phyloP scores from a whole-genome alignment of 805 yeast genomes.

The Suhomyces canberraensis region DNA sequence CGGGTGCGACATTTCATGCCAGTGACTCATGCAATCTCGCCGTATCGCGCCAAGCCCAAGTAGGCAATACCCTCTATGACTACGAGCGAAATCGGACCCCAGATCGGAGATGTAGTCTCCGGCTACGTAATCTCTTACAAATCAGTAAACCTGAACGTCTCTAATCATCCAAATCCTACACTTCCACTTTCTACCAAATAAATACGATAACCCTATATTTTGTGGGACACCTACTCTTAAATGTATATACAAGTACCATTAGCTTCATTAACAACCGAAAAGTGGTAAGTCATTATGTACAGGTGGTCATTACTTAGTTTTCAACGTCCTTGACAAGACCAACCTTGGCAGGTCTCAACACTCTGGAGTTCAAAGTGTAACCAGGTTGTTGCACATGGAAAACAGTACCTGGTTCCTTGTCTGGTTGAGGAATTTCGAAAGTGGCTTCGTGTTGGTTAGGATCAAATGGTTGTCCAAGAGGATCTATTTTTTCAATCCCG shows the following conservation, averaged over 20 bases:
- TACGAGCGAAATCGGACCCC: too few species aligned
- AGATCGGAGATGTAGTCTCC: too few species aligned
- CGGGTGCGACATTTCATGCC: not conserved
- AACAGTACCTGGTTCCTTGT: slow-evolving; percentile 87
- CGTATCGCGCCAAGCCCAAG: not conserved
- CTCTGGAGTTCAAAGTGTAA: slow-evolving; percentile 79
- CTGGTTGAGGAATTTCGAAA: slow-evolving; percentile 82
- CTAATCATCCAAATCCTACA: too few species aligned
- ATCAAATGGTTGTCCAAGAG: slow-evolving; percentile 80
- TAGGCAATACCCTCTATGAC: not conserved
- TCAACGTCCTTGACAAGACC: slow-evolving; percentile 71
- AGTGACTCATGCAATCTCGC: slow-evolving; percentile 9
- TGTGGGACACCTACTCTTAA: too few species aligned
- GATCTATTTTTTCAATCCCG: slow-evolving; percentile 78
- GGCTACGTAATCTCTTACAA: not conserved
- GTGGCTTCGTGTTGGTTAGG: slow-evolving; percentile 93
- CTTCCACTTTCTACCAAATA: too few species aligned
- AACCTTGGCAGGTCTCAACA: slow-evolving; percentile 92
- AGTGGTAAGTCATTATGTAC: slow-evolving; percentile 1
- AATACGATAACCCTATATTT: too few species aligned
- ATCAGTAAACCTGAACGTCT: not conserved
- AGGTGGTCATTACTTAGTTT: slow-evolving; percentile 2
- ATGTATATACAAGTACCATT: slow-evolving; percentile 1
- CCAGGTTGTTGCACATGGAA: slow-evolving; percentile 93
- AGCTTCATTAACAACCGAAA: not conserved